phyloP scores from a whole-genome alignment of 352 stramenopile species.

The Phytophthora pisi region DNA sequence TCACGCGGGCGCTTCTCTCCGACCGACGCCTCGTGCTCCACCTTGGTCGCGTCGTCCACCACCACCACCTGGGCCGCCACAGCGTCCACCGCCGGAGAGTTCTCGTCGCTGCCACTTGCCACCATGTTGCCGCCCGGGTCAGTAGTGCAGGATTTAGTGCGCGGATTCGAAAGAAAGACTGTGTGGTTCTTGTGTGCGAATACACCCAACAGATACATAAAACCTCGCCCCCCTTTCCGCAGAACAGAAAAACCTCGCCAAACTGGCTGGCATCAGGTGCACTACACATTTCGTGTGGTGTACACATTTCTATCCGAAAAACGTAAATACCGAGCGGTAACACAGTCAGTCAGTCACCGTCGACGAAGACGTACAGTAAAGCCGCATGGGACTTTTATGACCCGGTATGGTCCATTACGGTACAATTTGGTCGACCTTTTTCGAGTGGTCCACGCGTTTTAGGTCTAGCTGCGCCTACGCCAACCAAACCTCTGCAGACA shows the following conservation, averaged over 20 bases:
- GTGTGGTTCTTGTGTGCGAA: slow-evolving; percentile 26
- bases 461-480: slow-evolving; percentile 6
- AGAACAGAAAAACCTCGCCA: slow-evolving; percentile 24
- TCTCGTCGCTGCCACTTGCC: slow-evolving; percentile 33
- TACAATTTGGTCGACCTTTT: background rate
- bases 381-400: background rate
- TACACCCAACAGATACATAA: slow-evolving; percentile 44
- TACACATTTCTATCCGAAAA: slow-evolving; percentile 4
- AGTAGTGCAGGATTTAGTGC: slow-evolving; percentile 13
- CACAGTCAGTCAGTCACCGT: background rate
- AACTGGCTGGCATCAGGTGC: slow-evolving; percentile 28
- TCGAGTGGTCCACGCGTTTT: slow-evolving; percentile 1
- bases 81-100: slow-evolving; percentile 19
- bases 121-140: slow-evolving; percentile 21
- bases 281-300: slow-evolving; percentile 35
- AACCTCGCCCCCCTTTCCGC: slow-evolving; percentile 22
- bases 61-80: slow-evolving; percentile 18
- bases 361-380: background rate
- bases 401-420: background rate
- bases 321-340: background rate
- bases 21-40: slow-evolving; percentile 17
- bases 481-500: slow-evolving; percentile 37
- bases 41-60: slow-evolving; percentile 28
- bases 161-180: slow-evolving; percentile 40
- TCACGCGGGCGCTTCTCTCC: slow-evolving; percentile 47